Evolutionary conservation across 495 filamentous ascomycete species (phyloP), one percentile per base, ranked within the genome.

Genomic region (Glutinoglossum americanum): DNA sequence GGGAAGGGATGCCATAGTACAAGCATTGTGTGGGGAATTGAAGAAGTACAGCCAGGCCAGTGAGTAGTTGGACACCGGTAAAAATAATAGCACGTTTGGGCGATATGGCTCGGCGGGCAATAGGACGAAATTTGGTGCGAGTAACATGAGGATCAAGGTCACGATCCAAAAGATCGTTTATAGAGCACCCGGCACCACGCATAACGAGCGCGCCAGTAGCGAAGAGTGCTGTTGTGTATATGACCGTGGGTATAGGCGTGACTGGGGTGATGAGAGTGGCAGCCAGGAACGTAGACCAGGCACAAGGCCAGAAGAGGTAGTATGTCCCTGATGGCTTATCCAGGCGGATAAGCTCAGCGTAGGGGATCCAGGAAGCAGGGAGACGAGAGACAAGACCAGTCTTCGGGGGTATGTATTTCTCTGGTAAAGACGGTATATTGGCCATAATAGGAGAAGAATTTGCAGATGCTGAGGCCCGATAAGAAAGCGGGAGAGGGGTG

Each of bases 121-220:
- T 89, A 4, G 92, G 92, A 2, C 92, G 84, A 49, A 89, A 76
- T 27, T 81, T 80, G 1, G 92, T 98, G 26, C 92, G 81, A 33
- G 79, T 71, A n/a, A 98, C 92, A 64, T 89, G 79, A 23, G 84
- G 85, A 68, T 98, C 92, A 19, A 98, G 78, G 64, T 94, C 84
- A 61, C 87, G 81, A 70, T 97, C 92, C 89, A 87, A 95, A 48
- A 97, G 77, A 66, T 98, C 92, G 69, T 98, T 97, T 72, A 98
- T 92, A 33, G 92, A 83, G 70, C 92, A 98, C 17, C 92, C 92
- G n/a, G 92, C 92, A 30, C 92, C 89, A 55, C 92, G 87, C 92
- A 98, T 97, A 64, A 96, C 82, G 59, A 96, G 65, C 1, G 92
- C 89, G 44, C 92, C 92, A 9, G 77, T 70, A 66, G 92, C 81